Percentiles rank a stretch among this genome's conserved stretches.
phyloP scores from a whole-genome alignment of 805 yeast species.

The Wickerhamiella allomyrinae region DNA sequence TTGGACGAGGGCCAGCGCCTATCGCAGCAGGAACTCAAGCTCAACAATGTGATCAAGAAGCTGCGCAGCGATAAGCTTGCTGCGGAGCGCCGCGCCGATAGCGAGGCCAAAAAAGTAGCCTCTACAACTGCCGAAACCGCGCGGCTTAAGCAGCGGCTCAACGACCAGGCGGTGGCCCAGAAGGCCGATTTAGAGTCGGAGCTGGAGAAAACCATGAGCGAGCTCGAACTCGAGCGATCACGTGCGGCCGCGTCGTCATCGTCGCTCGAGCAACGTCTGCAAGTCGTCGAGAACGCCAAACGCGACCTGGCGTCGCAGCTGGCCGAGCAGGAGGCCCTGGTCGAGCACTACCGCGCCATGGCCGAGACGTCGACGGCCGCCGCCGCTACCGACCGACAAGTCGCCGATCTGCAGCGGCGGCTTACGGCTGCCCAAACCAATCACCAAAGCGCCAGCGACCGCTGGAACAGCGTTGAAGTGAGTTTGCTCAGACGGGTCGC shows the following conservation, averaged over 20 bases:
- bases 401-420: slow-evolving; percentile 27
- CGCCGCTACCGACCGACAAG: slow-evolving; percentile 14
- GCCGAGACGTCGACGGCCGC: slow-evolving; percentile 32
- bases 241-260: not conserved
- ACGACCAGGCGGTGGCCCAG: slow-evolving; percentile 10
- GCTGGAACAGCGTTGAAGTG: slow-evolving; percentile 72
- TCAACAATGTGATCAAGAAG: slow-evolving; percentile 50
- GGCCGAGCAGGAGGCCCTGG: slow-evolving; percentile 46
- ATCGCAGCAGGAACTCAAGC: slow-evolving; percentile 41
- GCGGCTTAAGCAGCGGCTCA: slow-evolving; percentile 9
- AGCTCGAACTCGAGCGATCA: slow-evolving; percentile 12
- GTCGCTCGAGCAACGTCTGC: not conserved
- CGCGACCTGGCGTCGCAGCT: slow-evolving; percentile 18
- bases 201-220: slow-evolving; percentile 20
- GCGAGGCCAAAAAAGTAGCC: slow-evolving; percentile 14
- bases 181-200: slow-evolving; percentile 15
- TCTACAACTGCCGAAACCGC: slow-evolving; percentile 22
- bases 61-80: slow-evolving; percentile 38
- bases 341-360: slow-evolving; percentile 53
- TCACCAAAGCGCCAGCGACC: slow-evolving; percentile 60
- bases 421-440: slow-evolving; percentile 52
- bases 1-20: slow-evolving; percentile 28
- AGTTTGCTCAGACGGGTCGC: slow-evolving; percentile 38
- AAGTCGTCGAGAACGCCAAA: not conserved
- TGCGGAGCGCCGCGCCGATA: slow-evolving; percentile 21